Evolutionary conservation across 2,329 filamentous ascomycete genomes (phyloP).

Genomic region (Aspergillus ochraceoroseus): DNA sequence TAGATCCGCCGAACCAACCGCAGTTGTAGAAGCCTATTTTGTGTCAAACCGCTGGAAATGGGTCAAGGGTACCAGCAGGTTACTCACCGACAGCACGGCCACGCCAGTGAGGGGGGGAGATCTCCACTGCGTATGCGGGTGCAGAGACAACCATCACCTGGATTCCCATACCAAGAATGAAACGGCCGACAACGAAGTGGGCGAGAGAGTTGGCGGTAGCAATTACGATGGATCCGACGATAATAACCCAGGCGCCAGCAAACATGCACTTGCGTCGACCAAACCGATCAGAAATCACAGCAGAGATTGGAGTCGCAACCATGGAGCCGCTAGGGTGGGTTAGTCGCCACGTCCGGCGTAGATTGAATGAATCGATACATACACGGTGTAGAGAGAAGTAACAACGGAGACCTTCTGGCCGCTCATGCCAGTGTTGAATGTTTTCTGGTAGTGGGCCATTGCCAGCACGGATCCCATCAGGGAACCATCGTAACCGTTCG

Average conservation of each 20-base stretch:
- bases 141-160: slow-evolving; percentile 49
- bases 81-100: too few relatives aligned
- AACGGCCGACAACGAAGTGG: slow-evolving; percentile 47
- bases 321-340: slow-evolving; percentile 30
- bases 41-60: too few relatives aligned
- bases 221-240: slow-evolving; percentile 44
- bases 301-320: slow-evolving; percentile 38
- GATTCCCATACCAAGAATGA: slow-evolving; percentile 47
- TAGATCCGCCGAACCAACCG: slow-evolving; percentile 51
- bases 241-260: slow-evolving; percentile 43
- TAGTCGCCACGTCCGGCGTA: too few relatives aligned
- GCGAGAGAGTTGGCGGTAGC: slow-evolving; percentile 34
- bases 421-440: slow-evolving; percentile 39
- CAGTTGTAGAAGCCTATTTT: slow-evolving; percentile 49
- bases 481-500: slow-evolving; percentile 33
- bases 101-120: slow-evolving; percentile 49
- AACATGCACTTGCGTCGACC: slow-evolving; percentile 49
- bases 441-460: slow-evolving; percentile 35
- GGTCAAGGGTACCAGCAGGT: too few relatives aligned
- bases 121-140: slow-evolving; percentile 48
- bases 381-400: slow-evolving; percentile 50
- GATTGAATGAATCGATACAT: too few relatives aligned
- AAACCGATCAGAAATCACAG: slow-evolving; percentile 44
- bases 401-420: slow-evolving; percentile 41
- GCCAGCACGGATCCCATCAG: slow-evolving; percentile 31